A percentile compares a stretch with the other conserved stretches of the same genome.
Evolutionary conservation across 139 green algal genomes (phyloP).

Genomic region (Chloropicon primus): DNA sequence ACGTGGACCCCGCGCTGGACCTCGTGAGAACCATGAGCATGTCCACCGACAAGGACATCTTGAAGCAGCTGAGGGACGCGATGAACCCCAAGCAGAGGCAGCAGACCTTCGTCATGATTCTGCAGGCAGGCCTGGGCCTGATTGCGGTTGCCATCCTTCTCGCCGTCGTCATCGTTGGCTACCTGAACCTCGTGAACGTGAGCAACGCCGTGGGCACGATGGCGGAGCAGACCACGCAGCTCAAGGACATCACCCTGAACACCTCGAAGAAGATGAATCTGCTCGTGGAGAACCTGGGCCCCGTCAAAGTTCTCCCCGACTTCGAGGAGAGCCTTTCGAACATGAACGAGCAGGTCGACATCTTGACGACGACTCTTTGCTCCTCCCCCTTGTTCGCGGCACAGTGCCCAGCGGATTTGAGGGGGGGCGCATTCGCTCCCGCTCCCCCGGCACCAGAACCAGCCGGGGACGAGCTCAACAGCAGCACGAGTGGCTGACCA

Average conservation of each 20-base stretch:
- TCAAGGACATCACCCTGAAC: background rate
- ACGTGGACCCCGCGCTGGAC: background rate
- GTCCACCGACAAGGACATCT: background rate
- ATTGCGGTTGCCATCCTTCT: background rate
- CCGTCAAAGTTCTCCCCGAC: background rate
- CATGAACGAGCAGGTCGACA: background rate
- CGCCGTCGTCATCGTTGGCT: background rate
- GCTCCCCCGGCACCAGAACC: too few species aligned
- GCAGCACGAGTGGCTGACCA: too few species aligned
- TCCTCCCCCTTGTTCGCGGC: background rate
- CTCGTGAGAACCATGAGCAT: background rate
- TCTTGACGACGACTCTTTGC: background rate
- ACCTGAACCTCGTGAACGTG: background rate
- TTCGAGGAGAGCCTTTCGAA: background rate
- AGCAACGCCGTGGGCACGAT: background rate
- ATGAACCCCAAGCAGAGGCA: background rate
- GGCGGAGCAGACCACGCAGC: background rate
- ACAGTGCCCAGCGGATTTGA: background rate
- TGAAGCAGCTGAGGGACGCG: too few species aligned
- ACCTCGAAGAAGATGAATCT: background rate
- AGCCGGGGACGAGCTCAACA: too few species aligned
- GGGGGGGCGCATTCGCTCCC: background rate
- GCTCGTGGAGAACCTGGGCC: background rate
- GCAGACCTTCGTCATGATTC: background rate
- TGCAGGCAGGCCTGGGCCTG: background rate